Base-by-base conservation (phyloP, 345 rosid genomes). In the Gynandropsis gynandra region DNA sequence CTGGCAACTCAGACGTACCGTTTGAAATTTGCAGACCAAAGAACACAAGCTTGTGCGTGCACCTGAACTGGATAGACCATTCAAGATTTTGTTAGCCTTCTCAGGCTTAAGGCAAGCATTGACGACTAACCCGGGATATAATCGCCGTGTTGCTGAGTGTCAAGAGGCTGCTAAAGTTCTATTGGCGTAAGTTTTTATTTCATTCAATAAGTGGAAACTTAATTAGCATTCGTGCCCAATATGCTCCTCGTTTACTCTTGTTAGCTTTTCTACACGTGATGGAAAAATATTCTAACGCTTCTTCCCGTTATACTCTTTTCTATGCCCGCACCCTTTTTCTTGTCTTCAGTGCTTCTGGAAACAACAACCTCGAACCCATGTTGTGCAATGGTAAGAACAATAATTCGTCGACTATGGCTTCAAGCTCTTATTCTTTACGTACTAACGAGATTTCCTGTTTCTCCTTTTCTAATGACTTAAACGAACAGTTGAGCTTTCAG, bases 111-210 rank as follows among this genome's bases (percentile, higher is more conserved):
- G 70, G 78, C 79, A 83, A 50, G 84, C 95, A 17, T 78, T 82
- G 73, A 87, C 89, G 52, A 80, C 65, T 64, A 87, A 78, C 70
- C 93, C 96, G 65, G 98, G 98, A 58, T 92, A 92, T 62, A 92
- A 92, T 63, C 52, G 69, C 36, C 87, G 98, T 34, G 98, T 87
- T 75, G 65, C 75, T 55, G 98, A 87, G 65, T 92, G 98, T 62
- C 87, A 69, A 64, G 82, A 87, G 82, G 98, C 98, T 34, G 98
- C 98, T 39, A 70, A 75, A 62, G 45, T 80, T 63, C 87, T 90
- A 52, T 67, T 90, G 52, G 27, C 55, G 98, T 90, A 80, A 51
- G 82, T 55, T 77, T 27, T 57, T 14, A 12, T 27, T 42, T 31
- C 40, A 21, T 29, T 42, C 15, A 10, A 9, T 10, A 4, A 2